Percentiles rank a stretch among this genome's conserved stretches.
Conservation (phyloP, 2,329 filamentous ascomycete species). For the Coniochaeta ligniaria region DNA sequence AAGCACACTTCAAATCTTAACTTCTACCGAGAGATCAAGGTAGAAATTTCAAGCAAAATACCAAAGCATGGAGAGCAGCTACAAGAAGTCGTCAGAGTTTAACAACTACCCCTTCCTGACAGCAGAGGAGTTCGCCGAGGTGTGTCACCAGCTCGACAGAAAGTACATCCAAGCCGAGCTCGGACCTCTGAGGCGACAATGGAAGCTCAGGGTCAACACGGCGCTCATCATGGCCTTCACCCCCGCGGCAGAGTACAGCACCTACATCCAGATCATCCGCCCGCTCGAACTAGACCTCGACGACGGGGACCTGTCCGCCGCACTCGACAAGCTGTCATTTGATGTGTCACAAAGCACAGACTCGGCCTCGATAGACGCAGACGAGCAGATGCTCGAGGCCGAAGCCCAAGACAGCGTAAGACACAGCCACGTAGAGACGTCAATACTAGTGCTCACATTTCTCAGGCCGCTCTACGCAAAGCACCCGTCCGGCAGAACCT, state of each 20-base stretch:
- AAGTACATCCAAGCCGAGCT: slow-evolving; percentile 51
- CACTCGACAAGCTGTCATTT: slow-evolving; percentile 39
- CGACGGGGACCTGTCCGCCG: slow-evolving; percentile 37
- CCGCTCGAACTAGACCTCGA: slow-evolving; percentile 38
- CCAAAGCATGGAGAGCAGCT: not conserved
- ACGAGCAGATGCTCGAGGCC: slow-evolving; percentile 40
- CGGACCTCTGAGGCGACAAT: slow-evolving; percentile 44
- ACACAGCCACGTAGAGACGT: not conserved
- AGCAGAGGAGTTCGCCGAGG: slow-evolving; percentile 55
- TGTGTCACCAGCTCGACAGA: slow-evolving; percentile 55
- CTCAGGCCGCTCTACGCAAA: slow-evolving; percentile 7
- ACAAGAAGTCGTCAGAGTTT: slow-evolving; percentile 27
- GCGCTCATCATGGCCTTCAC: slow-evolving; percentile 39
- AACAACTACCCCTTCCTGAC: slow-evolving; percentile 54
- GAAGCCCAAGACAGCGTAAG: slow-evolving; percentile 46
- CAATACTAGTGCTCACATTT: not conserved
- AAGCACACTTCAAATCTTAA: not conserved
- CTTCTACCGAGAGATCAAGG: too few relatives aligned
- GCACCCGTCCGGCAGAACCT: slow-evolving; percentile 12
- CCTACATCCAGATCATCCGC: slow-evolving; percentile 49
- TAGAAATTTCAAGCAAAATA: too few relatives aligned
- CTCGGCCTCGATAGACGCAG: slow-evolving; percentile 19
- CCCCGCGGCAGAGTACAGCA: slow-evolving; percentile 35
- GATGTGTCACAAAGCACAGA: slow-evolving; percentile 7
- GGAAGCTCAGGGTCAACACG: slow-evolving; percentile 46